A percentile compares a stretch with the other conserved stretches of the same genome.
Evolutionary conservation across 805 yeast genomes (phyloP).

Genomic region (Debaryomyces tyrocola): DNA sequence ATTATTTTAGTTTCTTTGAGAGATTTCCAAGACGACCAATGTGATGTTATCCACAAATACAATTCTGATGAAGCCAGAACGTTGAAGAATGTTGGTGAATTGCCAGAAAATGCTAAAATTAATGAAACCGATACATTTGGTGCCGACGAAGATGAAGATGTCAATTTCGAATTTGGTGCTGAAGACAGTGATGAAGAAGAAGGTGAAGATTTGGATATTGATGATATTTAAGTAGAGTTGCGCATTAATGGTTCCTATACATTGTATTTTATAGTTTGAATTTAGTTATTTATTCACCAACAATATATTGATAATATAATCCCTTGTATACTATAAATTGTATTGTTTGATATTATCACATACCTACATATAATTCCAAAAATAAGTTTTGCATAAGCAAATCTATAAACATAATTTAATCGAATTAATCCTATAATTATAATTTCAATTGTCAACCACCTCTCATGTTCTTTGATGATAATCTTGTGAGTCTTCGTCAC

Average conservation of each 20-base stretch:
- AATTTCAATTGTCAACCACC: not conserved
- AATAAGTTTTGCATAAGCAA: no score
- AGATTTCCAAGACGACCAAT: constrained; percentile 97
- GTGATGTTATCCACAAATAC: constrained; percentile 96
- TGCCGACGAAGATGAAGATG: constrained; percentile 95
- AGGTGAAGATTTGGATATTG: constrained; percentile 79
- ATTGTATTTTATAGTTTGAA: constrained; percentile 5
- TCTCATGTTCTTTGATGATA: not conserved
- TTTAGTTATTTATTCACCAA: not conserved
- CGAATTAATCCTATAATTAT: no score
- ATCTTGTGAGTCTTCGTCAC: constrained; percentile 37
- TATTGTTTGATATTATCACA: no score
- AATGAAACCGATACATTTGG: constrained; percentile 97
- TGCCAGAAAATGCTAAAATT: constrained; percentile 95
- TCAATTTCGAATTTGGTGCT: constrained; percentile 96
- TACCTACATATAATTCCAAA: no score
- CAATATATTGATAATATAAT: not conserved
- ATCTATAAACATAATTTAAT: no score
- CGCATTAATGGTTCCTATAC: constrained; percentile 7
- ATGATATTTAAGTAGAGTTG: constrained; percentile 67
- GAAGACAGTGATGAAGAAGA: constrained; percentile 79
- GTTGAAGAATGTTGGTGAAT: constrained; percentile 91
- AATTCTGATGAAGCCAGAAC: constrained; percentile 98
- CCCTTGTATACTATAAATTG: not conserved
- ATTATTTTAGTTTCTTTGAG: constrained; percentile 92